phyloP scores from a whole-genome alignment of 2,329 filamentous ascomycete genomes.

The Venturia nashicola region DNA sequence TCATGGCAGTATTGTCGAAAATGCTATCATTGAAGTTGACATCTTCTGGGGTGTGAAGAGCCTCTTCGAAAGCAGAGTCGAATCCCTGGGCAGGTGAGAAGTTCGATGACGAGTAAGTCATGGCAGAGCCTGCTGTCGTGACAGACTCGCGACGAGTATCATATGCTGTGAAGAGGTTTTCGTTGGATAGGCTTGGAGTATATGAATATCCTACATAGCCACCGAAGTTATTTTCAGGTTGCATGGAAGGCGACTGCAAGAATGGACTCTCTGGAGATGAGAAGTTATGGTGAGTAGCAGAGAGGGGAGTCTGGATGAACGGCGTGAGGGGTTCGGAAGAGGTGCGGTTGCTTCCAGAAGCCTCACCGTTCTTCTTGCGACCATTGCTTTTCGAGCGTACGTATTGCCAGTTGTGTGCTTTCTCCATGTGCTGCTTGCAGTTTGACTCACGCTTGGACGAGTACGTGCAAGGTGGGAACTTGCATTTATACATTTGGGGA shows the following conservation, averaged over 20 bases:
- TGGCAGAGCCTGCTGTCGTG: slow-evolving; percentile 21
- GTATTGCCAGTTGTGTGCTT: slow-evolving; percentile 84
- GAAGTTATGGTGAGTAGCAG: slow-evolving; percentile 15
- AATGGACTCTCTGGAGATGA: slow-evolving; percentile 25
- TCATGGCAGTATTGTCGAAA: slow-evolving; percentile 47
- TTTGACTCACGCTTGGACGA: slow-evolving; percentile 93
- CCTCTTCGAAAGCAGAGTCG: slow-evolving; percentile 25
- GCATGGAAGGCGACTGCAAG: slow-evolving; percentile 28
- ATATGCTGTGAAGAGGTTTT: slow-evolving; percentile 14
- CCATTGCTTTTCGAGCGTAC: slow-evolving; percentile 86
- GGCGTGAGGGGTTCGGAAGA: slow-evolving; percentile 18
- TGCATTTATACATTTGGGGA: slow-evolving; percentile 73
- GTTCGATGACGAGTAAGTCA: slow-evolving; percentile 26
- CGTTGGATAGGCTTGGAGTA: slow-evolving; percentile 14
- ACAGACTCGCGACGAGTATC: slow-evolving; percentile 22
- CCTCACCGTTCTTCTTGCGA: slow-evolving; percentile 37
- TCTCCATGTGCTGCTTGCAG: slow-evolving; percentile 98
- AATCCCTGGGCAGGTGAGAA: slow-evolving; percentile 27
- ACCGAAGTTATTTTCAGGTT: slow-evolving; percentile 12
- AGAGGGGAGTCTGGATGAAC: slow-evolving; percentile 24
- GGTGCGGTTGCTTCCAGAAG: slow-evolving; percentile 13
- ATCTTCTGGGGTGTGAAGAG: slow-evolving; percentile 30
- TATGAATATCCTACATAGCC: slow-evolving; percentile 15
- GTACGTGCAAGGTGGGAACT: slow-evolving; percentile 76
- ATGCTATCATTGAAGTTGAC: slow-evolving; percentile 44